Evolutionary conservation across 2,329 filamentous ascomycete species (phyloP), one percentile per base, ranked within the genome.

Genomic region (Pseudogymnoascus verrucosus): DNA sequence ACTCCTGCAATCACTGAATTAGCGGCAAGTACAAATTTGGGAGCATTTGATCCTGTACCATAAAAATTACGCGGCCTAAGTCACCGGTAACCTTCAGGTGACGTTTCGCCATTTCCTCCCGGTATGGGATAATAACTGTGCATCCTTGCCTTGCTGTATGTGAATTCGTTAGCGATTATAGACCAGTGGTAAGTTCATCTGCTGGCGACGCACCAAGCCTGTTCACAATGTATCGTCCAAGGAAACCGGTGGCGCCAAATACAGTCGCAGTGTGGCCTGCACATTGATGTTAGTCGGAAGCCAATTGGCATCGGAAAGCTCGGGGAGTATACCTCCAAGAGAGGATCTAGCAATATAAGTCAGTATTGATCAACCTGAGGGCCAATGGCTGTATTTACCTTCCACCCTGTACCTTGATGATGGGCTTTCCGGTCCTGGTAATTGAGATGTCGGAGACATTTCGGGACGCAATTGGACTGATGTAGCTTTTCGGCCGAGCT

Each of bases 191-290:
- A 57, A 16, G 59, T 63, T 59, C 63, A 62, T 67, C 67, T 64
- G 64, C 60, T 60, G 62, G 59, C 54, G 63, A 44, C 79, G 67
- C 81, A 88, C 92, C 92, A 74, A 99, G 84, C 76, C 91, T 86
- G 80, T 97, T 96, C 74, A 99, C 95, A 74, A 99, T 96, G 77
- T 99, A 99, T 75, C 95, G 88, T 74, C 95, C 95, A 63, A 99
- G 81, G 76, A 96, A 93, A 68, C 95, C 95, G 66, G 93, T 97
- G 73, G 95, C 95, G 78, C 95, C 95, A 79, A 99, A 99, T 72
- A 99, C 93, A 65, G 95, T 99, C 66, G 90, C 93, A 67, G 93
- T 97, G 79, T 98, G 92, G 69, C 93, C 93, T 91, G 77, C 66
- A 68, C 70, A 63, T 60, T 37, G 63, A 62, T 14, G 65, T 71